These are phyloP conservation scores for Murraya paniculata DNA, from an alignment of 345 rosid genomes.

Conservation along the genomic window DNA sequence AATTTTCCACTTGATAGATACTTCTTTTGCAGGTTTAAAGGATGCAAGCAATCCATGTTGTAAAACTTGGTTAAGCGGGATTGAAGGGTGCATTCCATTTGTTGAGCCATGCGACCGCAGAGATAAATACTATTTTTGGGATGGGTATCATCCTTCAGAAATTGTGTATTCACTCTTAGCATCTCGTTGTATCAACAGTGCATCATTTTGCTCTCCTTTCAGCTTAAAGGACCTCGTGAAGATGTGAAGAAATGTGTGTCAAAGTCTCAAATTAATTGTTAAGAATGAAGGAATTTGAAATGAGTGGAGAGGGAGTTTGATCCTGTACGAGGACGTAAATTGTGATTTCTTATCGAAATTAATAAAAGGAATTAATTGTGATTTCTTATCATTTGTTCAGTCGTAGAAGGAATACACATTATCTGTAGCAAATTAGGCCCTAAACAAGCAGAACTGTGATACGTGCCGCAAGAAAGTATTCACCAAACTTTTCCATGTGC, in stretches of 20 bases:
- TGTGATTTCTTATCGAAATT: too few species aligned
- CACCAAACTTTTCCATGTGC: background rate
- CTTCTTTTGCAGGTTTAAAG: constrained; percentile 15
- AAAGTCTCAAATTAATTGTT: too few species aligned
- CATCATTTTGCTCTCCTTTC: constrained; percentile 34
- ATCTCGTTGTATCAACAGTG: constrained; percentile 24
- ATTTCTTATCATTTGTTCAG: too few species aligned
- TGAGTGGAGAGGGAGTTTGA: too few species aligned
- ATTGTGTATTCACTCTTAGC: constrained; percentile 25
- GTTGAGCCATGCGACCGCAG: constrained; percentile 26
- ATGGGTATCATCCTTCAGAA: constrained; percentile 43
- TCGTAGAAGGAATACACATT: too few species aligned
- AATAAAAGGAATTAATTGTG: too few species aligned
- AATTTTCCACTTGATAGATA: too few species aligned
- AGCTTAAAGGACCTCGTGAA: constrained; percentile 27
- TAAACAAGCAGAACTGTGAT: background rate
- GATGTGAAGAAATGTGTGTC: constrained; percentile 7
- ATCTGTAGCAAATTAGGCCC: background rate
- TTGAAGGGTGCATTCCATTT: constrained; percentile 34
- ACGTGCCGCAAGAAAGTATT: background rate
- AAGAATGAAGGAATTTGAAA: too few species aligned
- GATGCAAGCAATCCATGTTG: constrained; percentile 49
- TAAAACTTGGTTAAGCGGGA: constrained; percentile 39
- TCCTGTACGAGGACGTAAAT: too few species aligned
- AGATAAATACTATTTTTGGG: constrained; percentile 36